Base-by-base conservation (phyloP, 73 alveolate species). In the Paraurostyla sp. region DNA sequence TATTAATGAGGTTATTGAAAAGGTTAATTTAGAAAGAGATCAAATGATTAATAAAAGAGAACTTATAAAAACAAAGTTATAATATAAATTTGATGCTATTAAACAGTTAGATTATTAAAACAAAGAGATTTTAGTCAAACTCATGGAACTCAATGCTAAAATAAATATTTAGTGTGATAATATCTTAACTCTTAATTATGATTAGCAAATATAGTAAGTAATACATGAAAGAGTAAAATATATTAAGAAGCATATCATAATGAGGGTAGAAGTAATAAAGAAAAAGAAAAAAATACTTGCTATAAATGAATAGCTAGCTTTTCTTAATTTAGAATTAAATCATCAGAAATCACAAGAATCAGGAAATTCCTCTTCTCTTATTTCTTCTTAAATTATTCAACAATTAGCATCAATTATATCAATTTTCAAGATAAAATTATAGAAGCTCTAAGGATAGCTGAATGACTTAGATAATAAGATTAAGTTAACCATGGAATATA, bases 391-490 rank as follows among this genome's bases (percentile, higher is more conserved):
- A 25, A 65, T 32, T 23, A 16, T 38, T 2, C 7, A 32, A 4
- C 46, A 65, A 22, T 40, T 65, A 1, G 7, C 15, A 15, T 22
- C 9, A 13, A 32, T 65, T 65, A 65, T 65, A 38, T 13, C 13
- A 11, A 38, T 65, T 22, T 4, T 65, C 4, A 65, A 65, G 23
- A 9, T 65, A 13, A 65, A 65, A 22, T 33, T 22, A 22, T 20
- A 16, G 18, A 65, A 65, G 36, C 32, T 65, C 41, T 30, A 65
- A 65, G 4, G 60, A 2, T 20, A 65, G 4, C 38, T 65, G 23
- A 30, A 65, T 36, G 82, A 65, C 58, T 40, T 65, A 32, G 82
- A 65, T 15, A 65, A 65, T 65, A 65, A 65, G 46, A 65, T 40
- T 38, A 65, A 65, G 23, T 16, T 65, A 16, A 38, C 41, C 1